These are phyloP conservation scores for Phytophthora boehmeriae DNA, from an alignment of 352 stramenopile genomes.

Conservation along the genomic window DNA sequence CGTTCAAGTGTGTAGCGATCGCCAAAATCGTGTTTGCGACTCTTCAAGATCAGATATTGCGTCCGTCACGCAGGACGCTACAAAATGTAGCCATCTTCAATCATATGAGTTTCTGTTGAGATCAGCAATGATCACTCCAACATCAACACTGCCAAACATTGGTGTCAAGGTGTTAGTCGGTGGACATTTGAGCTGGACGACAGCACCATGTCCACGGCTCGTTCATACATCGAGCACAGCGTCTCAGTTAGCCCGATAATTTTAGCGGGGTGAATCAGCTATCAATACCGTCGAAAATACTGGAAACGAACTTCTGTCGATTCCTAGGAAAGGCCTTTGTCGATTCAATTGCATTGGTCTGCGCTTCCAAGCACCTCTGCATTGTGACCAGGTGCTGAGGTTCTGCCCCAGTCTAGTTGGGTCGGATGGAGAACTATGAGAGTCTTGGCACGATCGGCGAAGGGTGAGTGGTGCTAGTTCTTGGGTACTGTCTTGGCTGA, in stretches of 20 bases:
- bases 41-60: slow-evolving; percentile 32
- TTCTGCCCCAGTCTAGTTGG: slow-evolving; percentile 4
- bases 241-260: slow-evolving; percentile 14
- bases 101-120: background rate
- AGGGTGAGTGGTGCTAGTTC: slow-evolving; percentile 51
- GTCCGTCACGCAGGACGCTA: slow-evolving; percentile 16
- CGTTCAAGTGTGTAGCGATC: background rate
- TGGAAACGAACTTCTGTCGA: slow-evolving; percentile 37
- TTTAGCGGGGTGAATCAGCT: slow-evolving; percentile 27
- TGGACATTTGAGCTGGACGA: background rate
- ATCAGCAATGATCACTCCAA: background rate
- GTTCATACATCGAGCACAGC: background rate
- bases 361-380: slow-evolving; percentile 1
- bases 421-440: slow-evolving; percentile 88
- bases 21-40: slow-evolving; percentile 9
- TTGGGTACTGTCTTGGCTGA: slow-evolving; percentile 1
- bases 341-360: slow-evolving; percentile 7
- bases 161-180: background rate
- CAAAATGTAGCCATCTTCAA: slow-evolving; percentile 23
- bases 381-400: slow-evolving; percentile 5
- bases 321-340: slow-evolving; percentile 23
- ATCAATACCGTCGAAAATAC: slow-evolving; percentile 34
- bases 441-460: slow-evolving; percentile 87
- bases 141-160: background rate
- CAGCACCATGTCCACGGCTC: background rate